phyloP scores from a whole-genome alignment of 306 rosid genomes.

The Dryas drummondii region DNA sequence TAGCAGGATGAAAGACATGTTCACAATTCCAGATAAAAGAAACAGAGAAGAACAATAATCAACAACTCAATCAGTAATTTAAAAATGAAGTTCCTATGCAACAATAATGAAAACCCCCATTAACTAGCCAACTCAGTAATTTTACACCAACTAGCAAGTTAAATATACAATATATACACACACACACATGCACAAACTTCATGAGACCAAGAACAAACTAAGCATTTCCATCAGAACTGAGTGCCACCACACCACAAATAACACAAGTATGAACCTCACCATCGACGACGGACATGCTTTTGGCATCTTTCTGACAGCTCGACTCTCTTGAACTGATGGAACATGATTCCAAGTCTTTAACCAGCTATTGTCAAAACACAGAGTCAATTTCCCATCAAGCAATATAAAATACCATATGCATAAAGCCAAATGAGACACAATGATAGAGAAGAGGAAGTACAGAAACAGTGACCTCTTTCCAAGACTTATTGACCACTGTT shows the following conservation, averaged over 20 bases:
- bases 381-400: conserved; percentile 26
- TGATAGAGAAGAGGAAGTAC: conserved; percentile 16
- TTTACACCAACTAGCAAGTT: not conserved
- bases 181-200: not conserved
- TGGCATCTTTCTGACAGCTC: conserved; percentile 39
- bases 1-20: not conserved
- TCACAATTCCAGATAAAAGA: not conserved
- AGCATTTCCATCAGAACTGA: not conserved
- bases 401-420: conserved; percentile 25
- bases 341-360: conserved; percentile 65
- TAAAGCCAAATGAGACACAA: conserved; percentile 8
- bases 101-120: not conserved
- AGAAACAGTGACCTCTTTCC: conserved; percentile 58
- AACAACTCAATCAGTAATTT: not conserved
- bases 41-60: not conserved
- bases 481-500: conserved; percentile 62
- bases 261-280: conserved; percentile 44
- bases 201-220: not conserved
- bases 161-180: not conserved
- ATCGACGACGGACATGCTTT: conserved; percentile 22
- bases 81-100: not conserved
- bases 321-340: conserved; percentile 50
- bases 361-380: conserved; percentile 50
- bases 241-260: not conserved
- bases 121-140: not conserved